Evolutionary conservation across 129 eudicot species (phyloP).

Genomic region (Tanacetum coccineum): DNA sequence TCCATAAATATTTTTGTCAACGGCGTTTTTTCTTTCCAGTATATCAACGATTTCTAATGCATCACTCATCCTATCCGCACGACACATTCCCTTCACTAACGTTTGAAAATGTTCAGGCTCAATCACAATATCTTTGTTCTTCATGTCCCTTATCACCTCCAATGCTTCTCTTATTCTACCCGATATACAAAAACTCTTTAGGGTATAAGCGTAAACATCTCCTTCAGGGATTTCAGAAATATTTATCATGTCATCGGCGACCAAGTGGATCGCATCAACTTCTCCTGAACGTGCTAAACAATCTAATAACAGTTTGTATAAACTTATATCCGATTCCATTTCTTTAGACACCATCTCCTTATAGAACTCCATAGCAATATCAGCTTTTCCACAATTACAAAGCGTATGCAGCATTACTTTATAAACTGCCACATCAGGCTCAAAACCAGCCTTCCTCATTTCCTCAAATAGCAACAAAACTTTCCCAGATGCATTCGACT

Average conservation of each 20-base stretch:
- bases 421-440: constrained; percentile 60
- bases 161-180: constrained; percentile 70
- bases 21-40: constrained; percentile 47
- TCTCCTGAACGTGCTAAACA: constrained; percentile 55
- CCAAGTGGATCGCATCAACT: constrained; percentile 35
- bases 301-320: constrained; percentile 42
- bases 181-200: constrained; percentile 58
- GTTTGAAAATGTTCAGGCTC: constrained; percentile 47
- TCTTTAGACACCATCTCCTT: constrained; percentile 66
- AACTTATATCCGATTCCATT: constrained; percentile 37
- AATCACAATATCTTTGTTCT: constrained; percentile 37
- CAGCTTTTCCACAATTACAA: constrained; percentile 52
- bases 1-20: constrained; percentile 43
- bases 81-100: constrained; percentile 69
- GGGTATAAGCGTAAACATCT: constrained; percentile 40
- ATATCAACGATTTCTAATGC: constrained; percentile 81
- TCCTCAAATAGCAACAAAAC: constrained; percentile 64
- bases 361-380: constrained; percentile 71
- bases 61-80: constrained; percentile 55
- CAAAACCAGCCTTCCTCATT: constrained; percentile 58
- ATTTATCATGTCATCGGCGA: constrained; percentile 61
- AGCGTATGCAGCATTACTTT: constrained; percentile 52
- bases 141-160: constrained; percentile 59
- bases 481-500: constrained; percentile 60
- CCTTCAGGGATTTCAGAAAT: constrained; percentile 45